A percentile compares a stretch with the other conserved stretches of the same genome.
Evolutionary conservation across 176 grass and related monocot species (phyloP).

Genomic region (Bromus sterilis): DNA sequence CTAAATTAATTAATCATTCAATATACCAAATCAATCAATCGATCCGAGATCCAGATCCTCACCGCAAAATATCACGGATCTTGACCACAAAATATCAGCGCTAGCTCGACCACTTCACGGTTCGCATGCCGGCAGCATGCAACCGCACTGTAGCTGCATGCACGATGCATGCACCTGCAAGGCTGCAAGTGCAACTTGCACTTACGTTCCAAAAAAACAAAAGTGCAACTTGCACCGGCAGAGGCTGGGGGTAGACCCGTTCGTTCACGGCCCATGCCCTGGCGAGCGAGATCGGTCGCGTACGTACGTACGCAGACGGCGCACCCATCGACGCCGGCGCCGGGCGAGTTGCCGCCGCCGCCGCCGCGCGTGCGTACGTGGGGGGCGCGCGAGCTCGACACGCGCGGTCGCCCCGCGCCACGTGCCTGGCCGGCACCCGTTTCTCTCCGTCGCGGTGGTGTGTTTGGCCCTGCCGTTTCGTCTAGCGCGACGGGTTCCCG

Average conservation of each 20-base stretch:
- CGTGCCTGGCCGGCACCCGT: background rate
- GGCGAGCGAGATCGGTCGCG: background rate
- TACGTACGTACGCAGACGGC: background rate
- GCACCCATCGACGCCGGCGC: background rate
- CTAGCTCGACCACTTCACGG: background rate
- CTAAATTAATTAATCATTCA: background rate
- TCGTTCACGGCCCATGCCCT: background rate
- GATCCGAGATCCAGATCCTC: background rate
- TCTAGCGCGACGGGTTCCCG: background rate
- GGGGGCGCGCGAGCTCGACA: background rate
- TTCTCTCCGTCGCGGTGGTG: background rate
- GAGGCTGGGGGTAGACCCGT: background rate
- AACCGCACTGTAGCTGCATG: background rate
- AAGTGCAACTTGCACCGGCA: background rate
- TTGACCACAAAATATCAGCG: background rate
- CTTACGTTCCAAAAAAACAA: too few species aligned
- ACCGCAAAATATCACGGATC: background rate
- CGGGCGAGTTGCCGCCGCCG: background rate
- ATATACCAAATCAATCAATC: background rate
- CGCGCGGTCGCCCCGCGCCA: background rate
- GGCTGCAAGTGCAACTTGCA: conserved; percentile 1
- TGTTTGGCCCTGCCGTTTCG: background rate
- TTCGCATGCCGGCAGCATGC: background rate
- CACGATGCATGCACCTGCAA: background rate
- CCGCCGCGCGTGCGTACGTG: background rate